Conservation (phyloP, 1,284 basidiomycete genomes). For the Lentinula novae-zelandiae region DNA sequence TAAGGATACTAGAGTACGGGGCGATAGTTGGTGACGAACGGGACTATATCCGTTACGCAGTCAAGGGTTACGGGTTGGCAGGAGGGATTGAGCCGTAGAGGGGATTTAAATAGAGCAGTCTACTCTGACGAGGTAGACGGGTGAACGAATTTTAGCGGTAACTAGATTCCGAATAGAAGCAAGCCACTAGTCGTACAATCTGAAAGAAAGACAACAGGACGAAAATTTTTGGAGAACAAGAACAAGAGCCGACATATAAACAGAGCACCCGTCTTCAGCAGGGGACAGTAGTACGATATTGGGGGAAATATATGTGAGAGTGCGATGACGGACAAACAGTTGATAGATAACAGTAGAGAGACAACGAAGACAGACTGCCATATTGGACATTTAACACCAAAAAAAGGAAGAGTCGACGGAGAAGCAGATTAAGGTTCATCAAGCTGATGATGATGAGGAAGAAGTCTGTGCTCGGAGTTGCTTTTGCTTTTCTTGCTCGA, state of each 20-base stretch:
- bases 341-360: neutral
- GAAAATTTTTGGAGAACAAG: neutral
- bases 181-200: neutral
- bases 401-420: neutral
- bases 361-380: neutral
- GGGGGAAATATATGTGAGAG: neutral
- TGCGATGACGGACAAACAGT: neutral
- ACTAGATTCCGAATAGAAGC: neutral
- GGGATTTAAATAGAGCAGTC: neutral
- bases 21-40: no score
- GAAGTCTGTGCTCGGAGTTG: conserved; percentile 49
- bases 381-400: neutral
- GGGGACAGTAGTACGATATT: no score
- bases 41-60: no score
- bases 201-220: neutral
- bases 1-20: no score
- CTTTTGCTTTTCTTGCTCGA: conserved; percentile 88
- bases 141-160: neutral
- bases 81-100: neutral
- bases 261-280: no score
- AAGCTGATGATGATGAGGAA: neutral
- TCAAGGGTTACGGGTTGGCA: no score
- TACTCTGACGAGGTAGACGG: neutral
- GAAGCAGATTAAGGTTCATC: neutral
- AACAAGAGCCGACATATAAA: no score